Conservation (phyloP, 139 green algal species). For the Picochlorum sp. region DNA sequence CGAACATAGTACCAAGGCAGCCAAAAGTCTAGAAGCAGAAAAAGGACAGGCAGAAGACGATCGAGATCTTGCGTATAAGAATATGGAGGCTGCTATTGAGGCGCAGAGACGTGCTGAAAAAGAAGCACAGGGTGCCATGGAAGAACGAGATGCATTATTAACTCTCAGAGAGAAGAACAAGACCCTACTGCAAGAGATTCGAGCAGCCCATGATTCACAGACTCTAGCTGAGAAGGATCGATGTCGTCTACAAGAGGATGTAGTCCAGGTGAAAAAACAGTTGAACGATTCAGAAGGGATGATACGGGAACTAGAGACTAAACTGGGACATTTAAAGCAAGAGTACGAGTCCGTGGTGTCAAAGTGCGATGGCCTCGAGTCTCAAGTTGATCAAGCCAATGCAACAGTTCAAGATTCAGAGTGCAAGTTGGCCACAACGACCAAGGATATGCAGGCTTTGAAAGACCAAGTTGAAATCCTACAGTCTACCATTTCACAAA, state of each 20-base stretch:
- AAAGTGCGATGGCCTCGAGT: too few relatives aligned
- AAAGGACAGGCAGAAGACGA: neutral
- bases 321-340: too few relatives aligned
- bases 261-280: neutral
- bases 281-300: neutral
- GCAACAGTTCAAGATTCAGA: too few relatives aligned
- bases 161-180: neutral
- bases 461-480: too few relatives aligned
- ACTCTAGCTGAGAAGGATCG: conserved; percentile 2
- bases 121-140: neutral
- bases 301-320: neutral
- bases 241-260: neutral
- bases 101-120: neutral
- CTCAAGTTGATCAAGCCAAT: too few relatives aligned
- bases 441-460: too few relatives aligned
- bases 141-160: neutral
- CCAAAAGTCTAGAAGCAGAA: neutral
- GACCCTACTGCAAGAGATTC: neutral
- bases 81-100: neutral
- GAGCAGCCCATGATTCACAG: conserved; percentile 1
- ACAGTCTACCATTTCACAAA: too few relatives aligned
- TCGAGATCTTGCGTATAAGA: neutral
- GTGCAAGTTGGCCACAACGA: too few relatives aligned
- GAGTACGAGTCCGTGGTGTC: too few relatives aligned
- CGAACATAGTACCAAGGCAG: neutral